Conservation (phyloP, 2,329 filamentous ascomycete species). For the Metarhizium anisopliae region DNA sequence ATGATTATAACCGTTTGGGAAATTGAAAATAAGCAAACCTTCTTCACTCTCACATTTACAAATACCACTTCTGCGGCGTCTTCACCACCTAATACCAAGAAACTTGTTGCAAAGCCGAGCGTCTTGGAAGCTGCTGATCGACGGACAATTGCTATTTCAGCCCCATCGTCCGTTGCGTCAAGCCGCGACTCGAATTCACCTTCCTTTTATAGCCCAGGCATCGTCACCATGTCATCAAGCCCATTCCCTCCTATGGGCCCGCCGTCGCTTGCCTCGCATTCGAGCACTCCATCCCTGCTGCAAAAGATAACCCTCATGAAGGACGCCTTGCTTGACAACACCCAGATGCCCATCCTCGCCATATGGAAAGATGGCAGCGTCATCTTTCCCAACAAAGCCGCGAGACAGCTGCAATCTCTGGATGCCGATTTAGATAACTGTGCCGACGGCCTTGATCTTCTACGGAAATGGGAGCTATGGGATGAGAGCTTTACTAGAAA, state of each 20-base stretch:
- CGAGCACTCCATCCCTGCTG: slow-evolving; percentile 54
- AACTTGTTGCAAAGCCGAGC: slow-evolving; percentile 28
- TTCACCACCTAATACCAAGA: slow-evolving; percentile 23
- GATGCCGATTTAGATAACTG: slow-evolving; percentile 30
- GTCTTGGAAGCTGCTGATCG: slow-evolving; percentile 37
- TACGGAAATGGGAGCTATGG: slow-evolving; percentile 53
- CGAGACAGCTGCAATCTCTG: slow-evolving; percentile 39
- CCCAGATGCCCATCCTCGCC: slow-evolving; percentile 63
- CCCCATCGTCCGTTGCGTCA: slow-evolving; percentile 37
- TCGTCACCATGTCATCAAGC: slow-evolving; percentile 42
- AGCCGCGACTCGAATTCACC: slow-evolving; percentile 39
- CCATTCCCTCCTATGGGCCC: slow-evolving; percentile 61
- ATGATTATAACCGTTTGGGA: slow-evolving; percentile 73
- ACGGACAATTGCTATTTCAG: slow-evolving; percentile 33
- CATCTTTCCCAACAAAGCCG: slow-evolving; percentile 63
- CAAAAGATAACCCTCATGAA: slow-evolving; percentile 70
- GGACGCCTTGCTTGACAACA: slow-evolving; percentile 67
- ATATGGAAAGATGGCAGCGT: slow-evolving; percentile 77
- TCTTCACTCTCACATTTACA: slow-evolving; percentile 69
- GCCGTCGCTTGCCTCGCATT: slow-evolving; percentile 44
- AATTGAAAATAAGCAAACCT: slow-evolving; percentile 55
- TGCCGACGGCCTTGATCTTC: slow-evolving; percentile 44
- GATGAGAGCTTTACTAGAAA: slow-evolving; percentile 55
- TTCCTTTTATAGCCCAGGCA: slow-evolving; percentile 41
- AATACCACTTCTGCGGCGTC: slow-evolving; percentile 37